Base-by-base conservation (phyloP, 2,329 filamentous ascomycete genomes). In the Cladosporium sp. region DNA sequence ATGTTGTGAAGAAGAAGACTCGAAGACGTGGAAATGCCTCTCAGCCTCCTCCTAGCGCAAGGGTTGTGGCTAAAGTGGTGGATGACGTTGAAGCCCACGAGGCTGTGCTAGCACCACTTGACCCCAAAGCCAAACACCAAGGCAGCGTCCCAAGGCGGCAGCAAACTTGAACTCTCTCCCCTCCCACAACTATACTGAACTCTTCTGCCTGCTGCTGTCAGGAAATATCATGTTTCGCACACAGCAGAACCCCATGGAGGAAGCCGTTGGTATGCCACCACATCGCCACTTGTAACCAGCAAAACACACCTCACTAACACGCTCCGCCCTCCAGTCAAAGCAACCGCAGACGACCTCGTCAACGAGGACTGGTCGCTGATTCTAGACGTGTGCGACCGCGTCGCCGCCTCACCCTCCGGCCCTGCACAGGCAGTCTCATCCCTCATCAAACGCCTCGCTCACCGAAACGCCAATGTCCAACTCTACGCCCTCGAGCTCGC, bases 261-360 rank as follows among this genome's bases (percentile, higher is more conserved):
- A 87, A 63, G 80, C 80, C 60, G 81, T 87, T 68, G 81, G 82
- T 84, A 73, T 27, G 54, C 20, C 9, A 18, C 18, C 9, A 18
- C 18, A 30, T 17, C 38, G 20, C 43, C 18, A 24, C 11, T 19
- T 29, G 47, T 20, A 27, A 18, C 13, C 20, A 18, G 19, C 36
- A 22, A 32, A 47, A 49, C 17, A 27, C 24, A 29, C 20, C 9
- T 22, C 49, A 58, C 62, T 71, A 54, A 70, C 56, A 30, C 44
- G 45, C 27, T 47, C 47, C 15, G 45, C 15, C 62, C n/a, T 22
- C n/a, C 37, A 85, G 84, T 82, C 64, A 87, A 87, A 73, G 91
- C 93, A 66, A 99, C 93, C 51, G 93, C 99, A 72, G 93, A 99
- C 79, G 99, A 96, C 72, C 81, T 97, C 62, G 97, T 91, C 82